A percentile compares a stretch with the other conserved stretches of the same genome.
phyloP scores from a whole-genome alignment of 306 rosid species.

The Casuarina equisetifolia region DNA sequence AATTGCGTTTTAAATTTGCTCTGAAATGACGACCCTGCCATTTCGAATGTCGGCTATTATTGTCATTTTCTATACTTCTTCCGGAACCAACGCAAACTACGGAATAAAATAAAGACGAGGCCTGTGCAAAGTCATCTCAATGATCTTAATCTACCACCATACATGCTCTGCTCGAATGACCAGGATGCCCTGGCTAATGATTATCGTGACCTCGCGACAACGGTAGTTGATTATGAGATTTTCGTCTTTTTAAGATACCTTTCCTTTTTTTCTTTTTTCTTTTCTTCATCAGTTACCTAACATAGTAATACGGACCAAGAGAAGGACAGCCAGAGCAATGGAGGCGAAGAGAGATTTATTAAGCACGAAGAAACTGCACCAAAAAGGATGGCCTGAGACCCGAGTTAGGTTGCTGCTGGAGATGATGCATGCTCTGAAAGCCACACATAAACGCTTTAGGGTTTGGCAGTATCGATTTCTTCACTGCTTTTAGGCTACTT shows the following conservation, averaged over 20 bases:
- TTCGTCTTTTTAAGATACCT: constrained; percentile 16
- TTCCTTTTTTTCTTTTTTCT: constrained; percentile 2
- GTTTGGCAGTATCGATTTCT: constrained; percentile 54
- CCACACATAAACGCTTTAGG: constrained; percentile 50
- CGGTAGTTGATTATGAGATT: constrained; percentile 39
- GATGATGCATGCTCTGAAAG: constrained; percentile 47
- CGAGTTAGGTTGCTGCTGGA: constrained; percentile 42
- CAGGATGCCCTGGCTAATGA: constrained; percentile 42
- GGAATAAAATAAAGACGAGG: constrained; percentile 76
- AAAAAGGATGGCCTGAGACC: constrained; percentile 36
- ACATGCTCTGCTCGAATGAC: constrained; percentile 35
- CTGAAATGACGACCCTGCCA: constrained; percentile 29
- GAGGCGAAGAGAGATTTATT: constrained; percentile 13
- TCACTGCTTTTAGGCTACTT: constrained; percentile 39
- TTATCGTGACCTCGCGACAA: constrained; percentile 1
- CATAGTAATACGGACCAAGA: constrained; percentile 29
- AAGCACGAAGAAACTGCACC: constrained; percentile 23
- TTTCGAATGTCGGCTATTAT: constrained; percentile 38
- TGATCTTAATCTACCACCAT: constrained; percentile 57
- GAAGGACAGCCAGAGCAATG: background rate
- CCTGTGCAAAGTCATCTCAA: constrained; percentile 73
- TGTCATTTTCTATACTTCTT: constrained; percentile 46
- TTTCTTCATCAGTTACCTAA: constrained; percentile 36
- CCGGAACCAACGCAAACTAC: constrained; percentile 69
- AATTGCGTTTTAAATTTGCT: background rate